Evolutionary conservation across 768 basidiomycete genomes (phyloP).

Genomic region (Leccinum aurantiacum): DNA sequence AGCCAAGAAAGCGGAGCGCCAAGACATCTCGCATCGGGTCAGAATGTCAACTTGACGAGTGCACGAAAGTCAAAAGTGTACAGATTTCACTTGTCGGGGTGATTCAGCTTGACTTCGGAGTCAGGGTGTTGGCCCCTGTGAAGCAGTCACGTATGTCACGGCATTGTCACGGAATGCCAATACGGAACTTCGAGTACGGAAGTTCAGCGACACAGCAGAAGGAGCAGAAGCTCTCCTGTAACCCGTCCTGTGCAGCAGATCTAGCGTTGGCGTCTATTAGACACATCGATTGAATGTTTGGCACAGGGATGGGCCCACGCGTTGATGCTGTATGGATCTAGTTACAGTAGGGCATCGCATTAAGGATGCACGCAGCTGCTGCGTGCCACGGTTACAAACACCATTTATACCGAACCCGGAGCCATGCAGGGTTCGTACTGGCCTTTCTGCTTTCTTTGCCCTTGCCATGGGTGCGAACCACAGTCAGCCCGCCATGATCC

Average conservation of each 20-base stretch:
- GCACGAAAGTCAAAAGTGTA: not conserved
- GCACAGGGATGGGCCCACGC: constrained; percentile 14
- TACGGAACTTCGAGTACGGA: not conserved
- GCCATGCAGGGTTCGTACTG: constrained; percentile 17
- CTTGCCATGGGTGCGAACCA: constrained; percentile 28
- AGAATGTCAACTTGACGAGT: not conserved
- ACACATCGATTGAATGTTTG: constrained; percentile 7
- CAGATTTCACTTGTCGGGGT: not conserved
- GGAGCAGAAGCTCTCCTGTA: not conserved
- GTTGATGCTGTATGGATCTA: constrained; percentile 10
- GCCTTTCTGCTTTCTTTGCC: not conserved
- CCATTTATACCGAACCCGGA: constrained; percentile 22
- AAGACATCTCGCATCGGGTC: not conserved
- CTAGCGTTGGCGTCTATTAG: constrained; percentile 3
- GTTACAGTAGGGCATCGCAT: constrained; percentile 20
- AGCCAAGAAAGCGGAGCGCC: not conserved
- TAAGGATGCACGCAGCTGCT: constrained; percentile 25
- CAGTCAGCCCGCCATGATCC: constrained; percentile 24
- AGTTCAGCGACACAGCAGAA: not conserved
- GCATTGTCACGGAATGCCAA: not conserved
- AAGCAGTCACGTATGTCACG: constrained; percentile 4
- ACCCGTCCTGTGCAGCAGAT: constrained; percentile 11
- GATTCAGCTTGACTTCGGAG: not conserved
- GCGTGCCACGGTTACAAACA: constrained; percentile 11
- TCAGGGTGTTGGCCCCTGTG: not conserved